Evolutionary conservation across 2,329 filamentous ascomycete species (phyloP), one percentile per base, ranked within the genome.

Genomic region (Fusarium sp.): DNA sequence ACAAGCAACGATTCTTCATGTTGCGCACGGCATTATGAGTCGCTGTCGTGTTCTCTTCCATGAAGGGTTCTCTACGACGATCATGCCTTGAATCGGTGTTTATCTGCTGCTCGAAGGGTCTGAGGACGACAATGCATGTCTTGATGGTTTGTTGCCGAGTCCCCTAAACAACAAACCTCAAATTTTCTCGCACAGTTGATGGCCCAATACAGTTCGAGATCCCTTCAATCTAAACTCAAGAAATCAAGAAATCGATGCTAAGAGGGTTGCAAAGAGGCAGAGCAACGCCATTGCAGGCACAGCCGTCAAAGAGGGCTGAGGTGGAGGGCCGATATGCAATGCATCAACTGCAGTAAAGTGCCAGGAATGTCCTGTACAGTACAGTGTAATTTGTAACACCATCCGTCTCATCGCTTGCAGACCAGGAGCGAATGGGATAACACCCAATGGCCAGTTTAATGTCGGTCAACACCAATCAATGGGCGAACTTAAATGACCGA

Each of bases 241-340:
- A 29, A 16, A 29, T 24, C 15, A 46, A 40, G 11, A 24, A 34
- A 20, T 18, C 32, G 46, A 66, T 59, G 22, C 27, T 40, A 24
- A 45, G 47, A 32, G 30, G 50, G 66, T 50, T 65, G 71, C 57
- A 72, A 53, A 62, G 56, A 59, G 70, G 67, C 71, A 73, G 73
- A 64, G 64, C 70, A 70, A 40, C 54, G 56, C 68, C 65, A 70
- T 71, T 55, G 65, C 71, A 74, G 69, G 73, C 73, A 75, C 71
- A 72, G 73, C 73, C 73, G 64, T 64, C 55, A 66, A 70, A 74
- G 63, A 75, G 70, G 73, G 73, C 73, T 75, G 73, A 74, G 71
- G 73, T 75, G 73, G 73, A 75, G 69, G 73, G 73, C 60, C 47
- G 64, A 70, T 60, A 60, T 75, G 63, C 68, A 72, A 59, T 73